These are phyloP conservation scores for Termitomyces sp. DNA, from an alignment of 768 basidiomycete species.

Conservation along the genomic window DNA sequence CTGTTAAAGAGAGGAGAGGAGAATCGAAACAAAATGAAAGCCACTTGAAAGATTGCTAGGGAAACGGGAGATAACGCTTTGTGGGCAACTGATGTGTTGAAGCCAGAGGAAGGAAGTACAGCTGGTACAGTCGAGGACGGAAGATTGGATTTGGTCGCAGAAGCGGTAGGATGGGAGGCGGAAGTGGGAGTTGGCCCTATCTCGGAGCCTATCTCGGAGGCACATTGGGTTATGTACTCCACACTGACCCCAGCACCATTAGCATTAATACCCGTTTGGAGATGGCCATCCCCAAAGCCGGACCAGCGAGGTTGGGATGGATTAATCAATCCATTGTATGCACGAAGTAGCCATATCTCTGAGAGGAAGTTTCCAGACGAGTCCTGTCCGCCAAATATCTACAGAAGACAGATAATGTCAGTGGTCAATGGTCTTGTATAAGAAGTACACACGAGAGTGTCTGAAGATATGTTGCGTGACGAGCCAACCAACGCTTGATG, in stretches of 20 bases:
- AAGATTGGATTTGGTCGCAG: constrained; percentile 4
- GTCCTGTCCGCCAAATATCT: constrained; percentile 77
- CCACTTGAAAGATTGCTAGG: constrained; percentile 31
- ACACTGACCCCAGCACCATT: constrained; percentile 64
- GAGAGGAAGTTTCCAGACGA: constrained; percentile 60
- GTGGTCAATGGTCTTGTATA: background rate
- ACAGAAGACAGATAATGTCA: constrained; percentile 1
- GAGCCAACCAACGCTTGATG: constrained; percentile 51
- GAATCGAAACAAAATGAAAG: constrained; percentile 33
- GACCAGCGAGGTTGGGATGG: constrained; percentile 53
- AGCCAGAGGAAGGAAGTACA: constrained; percentile 6
- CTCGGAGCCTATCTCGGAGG: constrained; percentile 27
- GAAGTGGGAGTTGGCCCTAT: constrained; percentile 15
- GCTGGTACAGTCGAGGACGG: constrained; percentile 16
- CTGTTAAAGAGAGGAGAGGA: constrained; percentile 15
- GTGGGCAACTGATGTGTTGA: constrained; percentile 39
- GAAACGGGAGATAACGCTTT: constrained; percentile 45
- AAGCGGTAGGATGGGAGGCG: constrained; percentile 10
- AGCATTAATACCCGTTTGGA: constrained; percentile 62
- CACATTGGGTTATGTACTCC: constrained; percentile 59
- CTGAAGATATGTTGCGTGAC: constrained; percentile 45
- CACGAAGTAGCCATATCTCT: constrained; percentile 76
- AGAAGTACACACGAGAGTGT: constrained; percentile 50
- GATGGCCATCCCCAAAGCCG: constrained; percentile 59
- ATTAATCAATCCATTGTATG: constrained; percentile 62